Evolutionary conservation across 441 rosid genomes (phyloP).

Genomic region (Gossypium gossypioides): DNA sequence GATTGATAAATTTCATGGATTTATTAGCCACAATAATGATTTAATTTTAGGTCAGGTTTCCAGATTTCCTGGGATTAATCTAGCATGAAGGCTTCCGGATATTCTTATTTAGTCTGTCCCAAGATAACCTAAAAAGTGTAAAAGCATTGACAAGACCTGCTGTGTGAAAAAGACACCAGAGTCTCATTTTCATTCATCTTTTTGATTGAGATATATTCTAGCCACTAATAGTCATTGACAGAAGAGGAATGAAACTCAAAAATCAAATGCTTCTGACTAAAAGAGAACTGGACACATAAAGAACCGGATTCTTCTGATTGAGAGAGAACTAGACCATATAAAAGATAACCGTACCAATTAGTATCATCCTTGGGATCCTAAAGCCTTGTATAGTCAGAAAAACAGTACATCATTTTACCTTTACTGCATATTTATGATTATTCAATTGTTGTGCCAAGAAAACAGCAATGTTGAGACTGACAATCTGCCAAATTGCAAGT

Average conservation of each 20-base stretch:
- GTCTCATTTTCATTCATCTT: not conserved
- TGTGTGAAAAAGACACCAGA: not conserved
- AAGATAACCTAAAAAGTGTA: not conserved
- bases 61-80: not conserved
- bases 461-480: not conserved
- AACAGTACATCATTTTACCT: not conserved
- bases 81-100: not conserved
- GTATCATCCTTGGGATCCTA: not conserved
- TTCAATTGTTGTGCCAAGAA: not conserved
- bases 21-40: not conserved
- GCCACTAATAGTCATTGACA: not conserved
- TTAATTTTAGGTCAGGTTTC: not conserved
- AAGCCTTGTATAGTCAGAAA: not conserved
- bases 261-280: not conserved
- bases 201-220: not conserved
- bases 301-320: not conserved
- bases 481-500: conserved; percentile 13
- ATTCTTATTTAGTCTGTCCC: not conserved
- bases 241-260: not conserved
- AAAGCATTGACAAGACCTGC: not conserved
- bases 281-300: not conserved
- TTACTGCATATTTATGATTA: not conserved
- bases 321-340: not conserved
- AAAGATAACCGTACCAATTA: not conserved
- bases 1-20: not conserved